Percentiles rank a stretch among this genome's conserved stretches.
Conservation (phyloP, 2,329 filamentous ascomycete species). For the Ascocoryne sarcoides region DNA sequence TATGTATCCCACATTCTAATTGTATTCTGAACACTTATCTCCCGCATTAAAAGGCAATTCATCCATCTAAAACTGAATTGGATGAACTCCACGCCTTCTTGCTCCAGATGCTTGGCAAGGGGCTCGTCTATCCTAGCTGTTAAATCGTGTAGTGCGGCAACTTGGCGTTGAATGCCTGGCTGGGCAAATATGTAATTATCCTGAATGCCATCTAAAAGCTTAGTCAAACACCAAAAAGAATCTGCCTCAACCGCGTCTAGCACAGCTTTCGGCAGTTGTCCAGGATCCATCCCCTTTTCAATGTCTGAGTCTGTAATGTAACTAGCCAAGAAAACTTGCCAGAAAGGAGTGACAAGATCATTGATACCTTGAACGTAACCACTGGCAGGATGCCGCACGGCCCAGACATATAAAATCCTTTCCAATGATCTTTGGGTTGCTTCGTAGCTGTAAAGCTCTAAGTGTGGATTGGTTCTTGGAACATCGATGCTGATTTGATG, state of each 20-base stretch:
- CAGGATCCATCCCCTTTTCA: slow-evolving; percentile 92
- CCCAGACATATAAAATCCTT: slow-evolving; percentile 94
- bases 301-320: slow-evolving; percentile 95
- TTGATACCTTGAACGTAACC: slow-evolving; percentile 99
- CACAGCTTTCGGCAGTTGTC: slow-evolving; percentile 81
- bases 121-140: slow-evolving; percentile 80
- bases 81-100: slow-evolving; percentile 92
- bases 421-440: slow-evolving; percentile 91
- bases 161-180: slow-evolving; percentile 91
- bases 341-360: slow-evolving; percentile 94
- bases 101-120: slow-evolving; percentile 80
- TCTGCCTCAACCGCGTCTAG: slow-evolving; percentile 96
- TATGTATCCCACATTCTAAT: slow-evolving; percentile 99
- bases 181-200: slow-evolving; percentile 99
- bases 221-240: slow-evolving; percentile 96
- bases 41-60: slow-evolving; percentile 97
- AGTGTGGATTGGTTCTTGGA: slow-evolving; percentile 89
- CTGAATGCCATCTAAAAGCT: slow-evolving; percentile 95
- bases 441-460: slow-evolving; percentile 91
- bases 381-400: slow-evolving; percentile 91
- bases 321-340: slow-evolving; percentile 89
- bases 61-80: slow-evolving; percentile 99
- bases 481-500: slow-evolving; percentile 99
- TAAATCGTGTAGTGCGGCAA: slow-evolving; percentile 78
- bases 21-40: slow-evolving; percentile 92